Base-by-base conservation (phyloP, 2,329 filamentous ascomycete genomes). In the Periglandula ipomoeae region DNA sequence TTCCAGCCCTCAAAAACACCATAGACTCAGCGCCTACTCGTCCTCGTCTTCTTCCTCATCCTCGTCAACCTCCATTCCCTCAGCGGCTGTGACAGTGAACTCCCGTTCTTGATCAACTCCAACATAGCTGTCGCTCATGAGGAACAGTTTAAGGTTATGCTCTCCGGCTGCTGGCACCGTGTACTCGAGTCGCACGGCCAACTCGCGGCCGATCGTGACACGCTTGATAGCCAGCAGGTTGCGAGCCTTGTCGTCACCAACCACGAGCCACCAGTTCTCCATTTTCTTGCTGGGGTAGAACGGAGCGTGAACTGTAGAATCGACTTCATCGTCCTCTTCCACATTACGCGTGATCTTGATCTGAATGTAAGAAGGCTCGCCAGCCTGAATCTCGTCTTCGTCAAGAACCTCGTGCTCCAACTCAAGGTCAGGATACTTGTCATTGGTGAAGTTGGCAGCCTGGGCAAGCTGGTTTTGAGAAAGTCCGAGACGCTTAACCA, bases 261-360 rank as follows among this genome's bases (percentile, higher is more conserved):
- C 88, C 19, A 98, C 88, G 49, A 98, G 72, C 93, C 93, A 98
- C 90, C 90, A 98, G 64, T 93, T 95, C 75, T 98, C 93, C 72
- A 88, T 85, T 76, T 98, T 98, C 66, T 85, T 85, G 44, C 68
- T 74, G 1, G 93, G 90, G 64, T 93, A 98, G 75, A 97, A 98
- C 0, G 93, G 93, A 46, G 91, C 90, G 63, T 97, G 90, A 2
- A 97, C 94, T 1, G 83, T 84, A 2, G 85, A 79, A 64, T 96
- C 89, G 15, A 86, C 78, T 55, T 87, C 84, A 20, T 79, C 73
- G 11, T 74, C 72, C 47, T 81, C 79, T 47, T 84, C 84, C 5
- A 91, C 71, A 59, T 95, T 89, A 27, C 93, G 85, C 58, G 88
- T 82, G 53, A 98, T 85, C 62, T 84, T 85, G 58, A 98, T 81